phyloP scores from a whole-genome alignment of 108 stramenopile species.

The Skeletonema grethae region DNA sequence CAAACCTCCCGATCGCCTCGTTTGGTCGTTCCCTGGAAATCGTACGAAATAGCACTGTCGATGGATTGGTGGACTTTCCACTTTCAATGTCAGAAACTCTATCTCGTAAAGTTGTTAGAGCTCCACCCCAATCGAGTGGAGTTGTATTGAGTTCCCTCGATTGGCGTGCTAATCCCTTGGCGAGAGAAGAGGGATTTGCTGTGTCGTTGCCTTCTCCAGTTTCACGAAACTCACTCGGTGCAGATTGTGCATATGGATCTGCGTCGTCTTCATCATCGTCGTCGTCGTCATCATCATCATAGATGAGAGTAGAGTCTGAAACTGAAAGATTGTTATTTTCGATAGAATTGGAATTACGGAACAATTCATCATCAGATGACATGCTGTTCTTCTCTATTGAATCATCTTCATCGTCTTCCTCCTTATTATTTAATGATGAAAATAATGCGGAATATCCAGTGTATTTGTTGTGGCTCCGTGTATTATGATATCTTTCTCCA shows the following conservation, averaged over 20 bases:
- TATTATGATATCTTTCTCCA: background rate
- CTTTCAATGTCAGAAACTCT: constrained; percentile 71
- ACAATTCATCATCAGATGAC: constrained; percentile 35
- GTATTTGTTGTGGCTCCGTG: background rate
- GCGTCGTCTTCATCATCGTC: constrained; percentile 56
- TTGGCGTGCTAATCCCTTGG: constrained; percentile 28
- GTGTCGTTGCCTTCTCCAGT: constrained; percentile 1
- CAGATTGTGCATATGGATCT: constrained; percentile 54
- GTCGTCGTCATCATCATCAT: constrained; percentile 57
- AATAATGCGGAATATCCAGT: constrained; percentile 6
- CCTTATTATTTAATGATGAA: constrained; percentile 8
- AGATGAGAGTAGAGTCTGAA: constrained; percentile 9
- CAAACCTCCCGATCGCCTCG: constrained; percentile 71
- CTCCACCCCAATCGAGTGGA: constrained; percentile 80
- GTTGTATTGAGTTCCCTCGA: constrained; percentile 25
- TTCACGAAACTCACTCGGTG: constrained; percentile 62
- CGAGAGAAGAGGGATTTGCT: constrained; percentile 2
- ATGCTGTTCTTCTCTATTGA: constrained; percentile 10
- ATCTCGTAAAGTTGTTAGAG: constrained; percentile 59
- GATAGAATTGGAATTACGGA: constrained; percentile 11
- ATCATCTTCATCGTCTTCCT: constrained; percentile 11
- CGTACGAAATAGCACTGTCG: constrained; percentile 73
- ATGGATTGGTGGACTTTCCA: constrained; percentile 64
- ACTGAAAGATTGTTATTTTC: constrained; percentile 12
- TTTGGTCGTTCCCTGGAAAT: constrained; percentile 74